phyloP scores from a whole-genome alignment of 345 rosid genomes.

The Brassica napus region Da-Ae NC_063436.1:8905001-8905500 shows the following conservation, averaged over 20 bases:
- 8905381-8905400: conserved; percentile 34
- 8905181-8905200: conserved; percentile 31
- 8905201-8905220: conserved; percentile 65
- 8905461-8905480: conserved; percentile 44
- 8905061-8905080: background rate
- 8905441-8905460: conserved; percentile 53
- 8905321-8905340: conserved; percentile 26
- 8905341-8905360: conserved; percentile 67
- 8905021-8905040: background rate
- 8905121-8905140: conserved; percentile 55
- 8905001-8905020: background rate
- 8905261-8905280: conserved; percentile 27
- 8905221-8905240: background rate
- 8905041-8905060: background rate
- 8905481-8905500: conserved; percentile 39
- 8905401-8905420: conserved; percentile 28
- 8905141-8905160: conserved; percentile 56
- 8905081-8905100: background rate
- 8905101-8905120: background rate
- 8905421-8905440: conserved; percentile 35
- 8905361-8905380: conserved; percentile 21
- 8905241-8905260: no score
- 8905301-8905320: conserved; percentile 1
- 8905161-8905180: conserved; percentile 57
- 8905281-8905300: background rate